A percentile compares a stretch with the other conserved stretches of the same genome.
Conservation (phyloP, 345 rosid species). For the Euphorbia lathyris region DNA sequence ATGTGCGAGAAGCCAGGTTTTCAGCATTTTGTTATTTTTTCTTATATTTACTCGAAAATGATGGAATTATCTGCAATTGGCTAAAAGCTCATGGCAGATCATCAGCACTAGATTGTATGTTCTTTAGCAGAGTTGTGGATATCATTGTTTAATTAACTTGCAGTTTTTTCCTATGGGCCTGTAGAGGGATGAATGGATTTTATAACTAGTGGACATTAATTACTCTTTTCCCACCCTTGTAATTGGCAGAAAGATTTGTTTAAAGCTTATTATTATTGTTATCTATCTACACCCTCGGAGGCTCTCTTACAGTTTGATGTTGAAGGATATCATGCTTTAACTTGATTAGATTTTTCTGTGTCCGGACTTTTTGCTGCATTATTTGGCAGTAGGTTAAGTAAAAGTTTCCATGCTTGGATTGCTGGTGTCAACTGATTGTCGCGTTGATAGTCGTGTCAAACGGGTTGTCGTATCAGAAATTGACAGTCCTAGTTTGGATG, state of each 20-base stretch:
- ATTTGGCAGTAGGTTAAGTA: too few species aligned
- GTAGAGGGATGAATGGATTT: slow-evolving; percentile 8
- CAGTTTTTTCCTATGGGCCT: neutral
- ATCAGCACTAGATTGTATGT: neutral
- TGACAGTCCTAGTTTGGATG: too few species aligned
- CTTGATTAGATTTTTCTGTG: too few species aligned
- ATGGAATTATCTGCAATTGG: neutral
- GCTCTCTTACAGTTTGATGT: neutral
- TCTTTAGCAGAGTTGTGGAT: slow-evolving; percentile 5
- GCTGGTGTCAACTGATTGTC: too few species aligned
- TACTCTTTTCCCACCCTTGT: neutral
- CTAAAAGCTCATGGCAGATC: slow-evolving; percentile 15
- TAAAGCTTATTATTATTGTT: neutral
- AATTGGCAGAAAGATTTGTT: neutral
- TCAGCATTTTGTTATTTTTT: slow-evolving; percentile 1
- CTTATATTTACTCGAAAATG: neutral
- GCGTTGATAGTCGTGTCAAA: too few species aligned
- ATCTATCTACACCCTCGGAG: neutral
- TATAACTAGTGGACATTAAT: neutral
- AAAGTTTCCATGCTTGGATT: too few species aligned
- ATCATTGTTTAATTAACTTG: neutral
- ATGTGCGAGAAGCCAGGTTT: slow-evolving; percentile 1
- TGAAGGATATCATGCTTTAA: neutral
- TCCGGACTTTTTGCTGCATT: too few species aligned
- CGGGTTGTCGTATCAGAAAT: too few species aligned